These are phyloP conservation scores for Diplodia scrobiculata DNA, from an alignment of 2,329 filamentous ascomycete species.

Conservation along the genomic window DNA sequence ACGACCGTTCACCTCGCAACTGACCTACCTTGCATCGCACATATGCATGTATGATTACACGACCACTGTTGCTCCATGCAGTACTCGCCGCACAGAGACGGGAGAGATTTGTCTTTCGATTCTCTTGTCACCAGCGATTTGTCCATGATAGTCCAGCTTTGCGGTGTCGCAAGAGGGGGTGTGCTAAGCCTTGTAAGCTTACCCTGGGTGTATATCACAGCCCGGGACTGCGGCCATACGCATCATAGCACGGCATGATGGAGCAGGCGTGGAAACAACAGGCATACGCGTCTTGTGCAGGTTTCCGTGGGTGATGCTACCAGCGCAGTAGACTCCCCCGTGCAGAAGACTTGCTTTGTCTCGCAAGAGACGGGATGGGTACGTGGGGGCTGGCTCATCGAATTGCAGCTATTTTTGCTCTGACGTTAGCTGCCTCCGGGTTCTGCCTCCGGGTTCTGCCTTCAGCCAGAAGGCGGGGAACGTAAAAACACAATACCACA, in stretches of 20 bases:
- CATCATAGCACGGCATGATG: constrained; percentile 3
- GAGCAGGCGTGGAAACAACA: neutral
- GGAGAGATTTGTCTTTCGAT: neutral
- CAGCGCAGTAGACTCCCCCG: neutral
- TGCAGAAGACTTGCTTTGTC: constrained; percentile 2
- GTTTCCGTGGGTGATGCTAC: neutral
- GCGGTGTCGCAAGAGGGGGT: neutral
- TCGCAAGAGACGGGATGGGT: neutral
- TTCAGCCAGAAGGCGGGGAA: neutral
- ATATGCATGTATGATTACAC: neutral
- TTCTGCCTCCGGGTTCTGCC: neutral
- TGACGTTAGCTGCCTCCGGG: constrained; percentile 10
- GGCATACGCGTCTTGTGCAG: constrained; percentile 13
- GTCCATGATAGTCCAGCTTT: neutral
- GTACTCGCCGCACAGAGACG: neutral
- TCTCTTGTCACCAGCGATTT: neutral
- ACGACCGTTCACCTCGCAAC: neutral
- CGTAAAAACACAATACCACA: neutral
- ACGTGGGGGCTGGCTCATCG: neutral
- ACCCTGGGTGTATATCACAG: neutral
- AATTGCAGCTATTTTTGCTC: constrained; percentile 24
- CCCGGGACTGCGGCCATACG: constrained; percentile 3
- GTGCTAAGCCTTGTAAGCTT: constrained; percentile 27
- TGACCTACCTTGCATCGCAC: neutral
- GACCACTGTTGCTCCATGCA: neutral